A percentile compares a stretch with the other conserved stretches of the same genome.
phyloP scores from a whole-genome alignment of 2,329 filamentous ascomycete species.

The Curvularia sp. region DNA sequence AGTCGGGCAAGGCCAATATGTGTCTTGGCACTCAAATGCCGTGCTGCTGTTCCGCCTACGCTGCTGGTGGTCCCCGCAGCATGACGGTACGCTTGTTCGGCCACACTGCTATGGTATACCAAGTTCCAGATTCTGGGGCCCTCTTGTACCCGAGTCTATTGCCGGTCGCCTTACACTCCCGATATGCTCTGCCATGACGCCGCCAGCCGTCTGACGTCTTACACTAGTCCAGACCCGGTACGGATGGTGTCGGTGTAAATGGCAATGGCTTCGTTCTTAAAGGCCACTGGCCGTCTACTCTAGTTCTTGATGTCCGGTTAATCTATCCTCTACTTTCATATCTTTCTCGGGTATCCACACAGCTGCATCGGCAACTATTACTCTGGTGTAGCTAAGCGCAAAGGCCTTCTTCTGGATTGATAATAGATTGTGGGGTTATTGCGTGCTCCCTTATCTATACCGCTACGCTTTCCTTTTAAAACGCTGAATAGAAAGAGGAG shows the following conservation, averaged over 20 bases:
- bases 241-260: conserved; percentile 15
- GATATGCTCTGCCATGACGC: conserved; percentile 33
- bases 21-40: conserved; percentile 33
- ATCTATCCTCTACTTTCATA: not conserved
- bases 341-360: not conserved
- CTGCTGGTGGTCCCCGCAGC: conserved; percentile 30
- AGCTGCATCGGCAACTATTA: not conserved
- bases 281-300: conserved; percentile 15
- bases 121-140: conserved; percentile 16
- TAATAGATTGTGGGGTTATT: conserved; percentile 9
- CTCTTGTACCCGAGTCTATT: conserved; percentile 35
- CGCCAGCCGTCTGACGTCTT: conserved; percentile 13
- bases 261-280: conserved; percentile 19
- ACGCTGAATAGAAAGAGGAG: not conserved
- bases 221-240: conserved; percentile 25
- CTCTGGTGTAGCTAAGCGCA: conserved; percentile 3
- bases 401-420: conserved; percentile 10
- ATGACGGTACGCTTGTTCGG: conserved; percentile 34
- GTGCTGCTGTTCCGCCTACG: conserved; percentile 33
- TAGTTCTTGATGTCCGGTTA: not conserved
- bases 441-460: conserved; percentile 6
- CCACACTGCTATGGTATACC: conserved; percentile 19
- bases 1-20: conserved; percentile 2
- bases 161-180: conserved; percentile 33
- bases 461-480: not conserved